Evolutionary conservation across 306 rosid species (phyloP).

Genomic region (Abrus precatorius): DNA sequence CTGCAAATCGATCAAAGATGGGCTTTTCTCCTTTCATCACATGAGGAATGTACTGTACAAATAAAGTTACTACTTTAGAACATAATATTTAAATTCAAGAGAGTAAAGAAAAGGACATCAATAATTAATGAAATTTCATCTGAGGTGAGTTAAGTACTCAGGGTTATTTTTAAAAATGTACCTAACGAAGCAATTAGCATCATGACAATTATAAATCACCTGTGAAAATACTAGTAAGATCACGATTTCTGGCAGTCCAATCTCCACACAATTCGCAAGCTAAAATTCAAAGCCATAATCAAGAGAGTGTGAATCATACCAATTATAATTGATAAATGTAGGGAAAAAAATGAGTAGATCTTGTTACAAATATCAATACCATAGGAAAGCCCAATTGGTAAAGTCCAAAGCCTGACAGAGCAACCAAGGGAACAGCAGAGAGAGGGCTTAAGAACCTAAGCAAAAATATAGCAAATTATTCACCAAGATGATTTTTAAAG

Average conservation of each 20-base stretch:
- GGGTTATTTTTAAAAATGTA: background rate
- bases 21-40: constrained; percentile 63
- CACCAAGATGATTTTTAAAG: constrained; percentile 26
- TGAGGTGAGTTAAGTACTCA: background rate
- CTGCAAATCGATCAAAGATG: constrained; percentile 83
- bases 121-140: background rate
- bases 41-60: constrained; percentile 89
- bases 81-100: constrained; percentile 3
- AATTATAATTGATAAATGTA: constrained; percentile 18
- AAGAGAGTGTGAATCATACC: constrained; percentile 25
- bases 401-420: constrained; percentile 90
- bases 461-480: constrained; percentile 45
- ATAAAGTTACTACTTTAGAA: constrained; percentile 27
- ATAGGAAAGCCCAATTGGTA: constrained; percentile 87
- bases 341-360: background rate
- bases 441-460: constrained; percentile 90
- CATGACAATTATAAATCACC: constrained; percentile 55
- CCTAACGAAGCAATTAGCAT: constrained; percentile 18
- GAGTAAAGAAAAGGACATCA: constrained; percentile 1
- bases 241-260: constrained; percentile 88
- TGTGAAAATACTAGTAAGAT: constrained; percentile 81
- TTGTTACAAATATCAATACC: constrained; percentile 61
- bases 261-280: constrained; percentile 93
- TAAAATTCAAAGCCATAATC: constrained; percentile 49
- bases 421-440: constrained; percentile 89